Evolutionary conservation across 176 grass and related monocot species (phyloP).

Genomic region (Stipa capillata): DNA sequence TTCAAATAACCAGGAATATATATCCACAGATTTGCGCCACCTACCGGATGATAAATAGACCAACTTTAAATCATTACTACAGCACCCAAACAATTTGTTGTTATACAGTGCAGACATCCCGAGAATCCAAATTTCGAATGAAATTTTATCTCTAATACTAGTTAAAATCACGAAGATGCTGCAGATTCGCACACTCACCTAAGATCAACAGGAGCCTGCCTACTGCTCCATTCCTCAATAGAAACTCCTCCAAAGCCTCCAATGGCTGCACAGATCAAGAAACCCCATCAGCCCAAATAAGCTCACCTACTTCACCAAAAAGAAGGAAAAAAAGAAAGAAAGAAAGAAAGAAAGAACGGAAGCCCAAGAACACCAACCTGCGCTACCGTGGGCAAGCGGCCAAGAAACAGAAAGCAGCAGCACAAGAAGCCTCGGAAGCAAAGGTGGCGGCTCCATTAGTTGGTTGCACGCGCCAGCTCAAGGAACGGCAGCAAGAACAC

Average conservation of each 20-base stretch:
- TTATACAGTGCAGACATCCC: not conserved
- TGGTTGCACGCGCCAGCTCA: not conserved
- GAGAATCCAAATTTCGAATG: not conserved
- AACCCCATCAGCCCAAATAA: not conserved
- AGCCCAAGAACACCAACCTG: not conserved
- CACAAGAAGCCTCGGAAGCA: not conserved
- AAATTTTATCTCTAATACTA: not conserved
- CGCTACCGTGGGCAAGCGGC: not conserved
- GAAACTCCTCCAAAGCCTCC: not conserved
- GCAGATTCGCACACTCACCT: not conserved
- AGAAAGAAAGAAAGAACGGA: not conserved
- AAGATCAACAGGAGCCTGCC: not conserved
- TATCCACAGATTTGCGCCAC: not conserved
- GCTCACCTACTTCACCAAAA: not conserved
- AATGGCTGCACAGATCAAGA: not conserved
- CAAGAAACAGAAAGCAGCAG: not conserved
- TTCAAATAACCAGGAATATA: not conserved
- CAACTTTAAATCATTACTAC: not conserved
- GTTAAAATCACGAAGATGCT: not conserved
- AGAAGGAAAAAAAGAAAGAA: no score
- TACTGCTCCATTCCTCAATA: not conserved
- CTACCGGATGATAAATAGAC: not conserved
- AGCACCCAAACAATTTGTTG: not conserved
- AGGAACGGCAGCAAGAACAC: not conserved
- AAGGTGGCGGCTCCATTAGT: not conserved